A percentile compares a stretch with the other conserved stretches of the same genome.
Evolutionary conservation across 2,329 filamentous ascomycete genomes (phyloP).

Genomic region (Malbranchea zuffiana): DNA sequence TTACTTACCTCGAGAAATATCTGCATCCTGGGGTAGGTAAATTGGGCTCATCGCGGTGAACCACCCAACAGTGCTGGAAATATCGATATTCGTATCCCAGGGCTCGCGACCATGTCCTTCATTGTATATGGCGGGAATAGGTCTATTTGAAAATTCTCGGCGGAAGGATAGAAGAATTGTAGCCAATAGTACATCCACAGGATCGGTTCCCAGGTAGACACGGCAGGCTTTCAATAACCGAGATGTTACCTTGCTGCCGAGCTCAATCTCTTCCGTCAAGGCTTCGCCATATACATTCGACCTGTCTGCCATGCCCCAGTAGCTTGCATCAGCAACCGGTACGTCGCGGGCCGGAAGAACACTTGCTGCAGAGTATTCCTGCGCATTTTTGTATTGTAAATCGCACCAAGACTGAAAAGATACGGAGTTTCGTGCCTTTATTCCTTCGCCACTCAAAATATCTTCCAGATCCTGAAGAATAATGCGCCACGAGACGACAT

Average conservation of each 20-base stretch:
- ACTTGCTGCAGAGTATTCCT: constrained; percentile 4
- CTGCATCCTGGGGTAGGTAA: constrained; percentile 19
- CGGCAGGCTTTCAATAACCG: constrained; percentile 25
- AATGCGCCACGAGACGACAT: constrained; percentile 19
- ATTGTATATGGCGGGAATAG: constrained; percentile 36
- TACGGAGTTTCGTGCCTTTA: constrained; percentile 21
- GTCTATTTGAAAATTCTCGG: constrained; percentile 33
- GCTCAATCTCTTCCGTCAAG: constrained; percentile 25
- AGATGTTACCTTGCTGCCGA: constrained; percentile 24
- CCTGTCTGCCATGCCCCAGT: constrained; percentile 28
- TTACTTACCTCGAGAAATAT: constrained; percentile 4
- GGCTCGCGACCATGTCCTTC: constrained; percentile 42
- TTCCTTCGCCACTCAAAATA: constrained; percentile 22
- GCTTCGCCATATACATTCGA: constrained; percentile 28
- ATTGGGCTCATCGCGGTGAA: constrained; percentile 41
- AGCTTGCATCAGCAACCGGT: constrained; percentile 22
- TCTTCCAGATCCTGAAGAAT: constrained; percentile 19
- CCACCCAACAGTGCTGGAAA: constrained; percentile 41
- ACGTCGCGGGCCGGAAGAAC: constrained; percentile 22
- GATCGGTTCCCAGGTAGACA: constrained; percentile 25
- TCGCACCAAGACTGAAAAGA: constrained; percentile 32
- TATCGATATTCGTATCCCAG: constrained; percentile 35
- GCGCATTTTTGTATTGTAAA: constrained; percentile 22
- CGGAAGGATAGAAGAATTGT: constrained; percentile 36
- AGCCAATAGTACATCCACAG: constrained; percentile 29